These are phyloP conservation scores for Cercospora sojina DNA, from an alignment of 2,329 filamentous ascomycete species.

Conservation along the genomic window DNA sequence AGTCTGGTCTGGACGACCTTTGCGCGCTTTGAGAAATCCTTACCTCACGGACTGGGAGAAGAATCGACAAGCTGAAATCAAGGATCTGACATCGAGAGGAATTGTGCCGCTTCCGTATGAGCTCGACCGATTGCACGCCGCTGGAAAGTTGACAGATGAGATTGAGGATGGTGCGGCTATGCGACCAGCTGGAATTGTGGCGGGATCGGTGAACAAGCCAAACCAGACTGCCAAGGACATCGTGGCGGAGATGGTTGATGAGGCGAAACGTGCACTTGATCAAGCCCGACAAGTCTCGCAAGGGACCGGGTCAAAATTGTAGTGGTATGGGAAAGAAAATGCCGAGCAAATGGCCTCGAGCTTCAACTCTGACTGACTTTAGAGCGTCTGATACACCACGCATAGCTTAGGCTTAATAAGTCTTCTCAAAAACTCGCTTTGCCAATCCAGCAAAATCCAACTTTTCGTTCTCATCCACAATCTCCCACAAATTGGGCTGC, in stretches of 20 bases:
- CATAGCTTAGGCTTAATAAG: constrained; percentile 16
- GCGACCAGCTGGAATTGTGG: constrained; percentile 34
- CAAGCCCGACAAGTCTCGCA: constrained; percentile 2
- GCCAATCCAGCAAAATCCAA: constrained; percentile 26
- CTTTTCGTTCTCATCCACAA: constrained; percentile 66
- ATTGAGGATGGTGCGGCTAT: constrained; percentile 37
- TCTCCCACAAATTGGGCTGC: constrained; percentile 85
- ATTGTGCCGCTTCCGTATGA: constrained; percentile 90
- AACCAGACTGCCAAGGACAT: constrained; percentile 25
- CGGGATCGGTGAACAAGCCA: constrained; percentile 23
- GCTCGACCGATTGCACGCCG: constrained; percentile 67
- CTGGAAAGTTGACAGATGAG: constrained; percentile 32
- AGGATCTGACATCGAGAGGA: constrained; percentile 82
- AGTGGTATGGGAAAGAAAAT: background rate
- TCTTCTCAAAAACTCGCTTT: constrained; percentile 26
- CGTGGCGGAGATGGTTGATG: constrained; percentile 20
- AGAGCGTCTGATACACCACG: background rate
- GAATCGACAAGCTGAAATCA: constrained; percentile 84
- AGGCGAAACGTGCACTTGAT: constrained; percentile 5
- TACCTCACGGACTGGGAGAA: constrained; percentile 96
- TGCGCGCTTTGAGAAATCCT: constrained; percentile 85
- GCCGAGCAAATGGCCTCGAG: background rate
- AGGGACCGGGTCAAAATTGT: constrained; percentile 1
- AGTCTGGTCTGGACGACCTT: constrained; percentile 92
- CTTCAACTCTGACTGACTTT: background rate